These are phyloP conservation scores for Schrenkiella parvula DNA, from an alignment of 345 rosid species.

Conservation along the genomic window DNA sequence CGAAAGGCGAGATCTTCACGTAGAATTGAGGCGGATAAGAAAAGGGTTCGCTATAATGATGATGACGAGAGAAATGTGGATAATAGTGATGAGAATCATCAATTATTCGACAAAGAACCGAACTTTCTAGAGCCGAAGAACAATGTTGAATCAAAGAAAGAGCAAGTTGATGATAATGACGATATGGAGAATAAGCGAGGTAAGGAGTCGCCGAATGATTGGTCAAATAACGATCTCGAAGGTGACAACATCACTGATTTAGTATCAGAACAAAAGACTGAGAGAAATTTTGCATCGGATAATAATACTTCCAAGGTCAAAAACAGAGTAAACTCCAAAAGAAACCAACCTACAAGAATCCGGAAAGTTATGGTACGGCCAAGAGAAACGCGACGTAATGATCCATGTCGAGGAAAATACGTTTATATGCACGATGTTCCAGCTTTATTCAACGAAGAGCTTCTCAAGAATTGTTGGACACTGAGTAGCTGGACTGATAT, in stretches of 20 bases:
- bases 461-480: slow-evolving; percentile 56
- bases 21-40: slow-evolving; percentile 4
- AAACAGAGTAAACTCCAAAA: neutral
- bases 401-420: slow-evolving; percentile 47
- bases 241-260: neutral
- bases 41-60: neutral
- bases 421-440: slow-evolving; percentile 62
- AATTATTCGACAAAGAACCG: slow-evolving; percentile 7
- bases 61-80: neutral
- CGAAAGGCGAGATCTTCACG: slow-evolving; percentile 23
- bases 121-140: slow-evolving; percentile 9
- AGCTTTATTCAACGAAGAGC: slow-evolving; percentile 53
- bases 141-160: slow-evolving; percentile 1
- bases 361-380: slow-evolving; percentile 14
- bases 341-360: slow-evolving; percentile 11
- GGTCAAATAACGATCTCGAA: neutral
- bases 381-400: slow-evolving; percentile 14
- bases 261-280: neutral
- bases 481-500: slow-evolving; percentile 55
- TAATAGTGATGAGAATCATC: slow-evolving; percentile 12
- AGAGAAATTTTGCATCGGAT: neutral
- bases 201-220: neutral
- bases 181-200: neutral
- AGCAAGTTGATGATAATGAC: neutral
- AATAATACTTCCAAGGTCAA: neutral